Percentiles rank a stretch among this genome's conserved stretches.
Evolutionary conservation across 1,284 basidiomycete genomes (phyloP).

Genomic region (Chondrostereum purpureum): DNA sequence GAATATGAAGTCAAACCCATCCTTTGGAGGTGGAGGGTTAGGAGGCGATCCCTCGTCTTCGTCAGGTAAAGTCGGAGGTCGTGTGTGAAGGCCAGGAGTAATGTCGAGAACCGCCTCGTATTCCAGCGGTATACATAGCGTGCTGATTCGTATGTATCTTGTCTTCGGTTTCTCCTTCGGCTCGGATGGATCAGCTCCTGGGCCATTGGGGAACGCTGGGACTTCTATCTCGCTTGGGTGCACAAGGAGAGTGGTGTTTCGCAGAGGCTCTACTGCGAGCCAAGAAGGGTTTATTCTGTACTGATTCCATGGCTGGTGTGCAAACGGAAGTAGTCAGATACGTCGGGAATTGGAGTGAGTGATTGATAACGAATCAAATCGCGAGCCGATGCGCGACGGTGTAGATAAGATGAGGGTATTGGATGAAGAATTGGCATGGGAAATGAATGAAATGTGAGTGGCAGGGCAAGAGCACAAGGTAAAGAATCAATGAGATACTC

Average conservation of each 20-base stretch:
- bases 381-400: too few species aligned
- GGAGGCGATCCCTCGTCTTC: constrained; percentile 23
- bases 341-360: too few species aligned
- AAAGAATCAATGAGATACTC: neutral
- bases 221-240: constrained; percentile 7
- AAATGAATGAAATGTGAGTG: neutral
- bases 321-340: too few species aligned
- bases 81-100: constrained; percentile 54
- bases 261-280: constrained; percentile 45
- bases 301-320: constrained; percentile 45
- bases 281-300: constrained; percentile 49
- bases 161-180: neutral
- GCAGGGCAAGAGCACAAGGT: neutral
- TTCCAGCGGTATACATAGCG: constrained; percentile 52
- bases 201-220: neutral
- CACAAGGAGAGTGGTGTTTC: constrained; percentile 35
- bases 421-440: neutral
- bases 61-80: constrained; percentile 52
- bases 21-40: constrained; percentile 34
- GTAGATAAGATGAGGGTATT: constrained; percentile 2
- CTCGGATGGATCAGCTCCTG: neutral
- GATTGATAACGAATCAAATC: too few species aligned
- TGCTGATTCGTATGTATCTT: constrained; percentile 23
- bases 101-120: constrained; percentile 56
- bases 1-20: constrained; percentile 69